Percentiles rank a stretch among this genome's conserved stretches.
Conservation (phyloP, 345 rosid genomes). For the Moricandia moricandioides region DNA sequence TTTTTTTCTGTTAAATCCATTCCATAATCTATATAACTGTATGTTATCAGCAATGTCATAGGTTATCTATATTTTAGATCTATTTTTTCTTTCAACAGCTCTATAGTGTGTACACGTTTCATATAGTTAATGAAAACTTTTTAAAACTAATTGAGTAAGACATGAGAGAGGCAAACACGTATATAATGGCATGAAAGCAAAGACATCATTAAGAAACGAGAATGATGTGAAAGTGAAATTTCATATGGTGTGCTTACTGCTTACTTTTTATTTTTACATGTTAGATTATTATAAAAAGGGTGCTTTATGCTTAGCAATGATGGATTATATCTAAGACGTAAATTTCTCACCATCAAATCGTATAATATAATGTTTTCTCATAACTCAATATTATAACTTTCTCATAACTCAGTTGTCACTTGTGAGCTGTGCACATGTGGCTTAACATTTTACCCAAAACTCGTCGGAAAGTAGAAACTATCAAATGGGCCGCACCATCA, state of each 20-base stretch:
- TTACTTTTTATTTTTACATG: neutral
- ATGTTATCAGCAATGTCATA: neutral
- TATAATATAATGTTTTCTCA: conserved; percentile 7
- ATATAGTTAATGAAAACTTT: too few species aligned
- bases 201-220: conserved; percentile 23
- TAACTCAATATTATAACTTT: neutral
- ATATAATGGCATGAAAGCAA: conserved; percentile 20
- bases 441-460: neutral
- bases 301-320: conserved; percentile 19
- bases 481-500: neutral
- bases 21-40: neutral
- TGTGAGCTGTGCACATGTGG: neutral
- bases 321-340: too few species aligned
- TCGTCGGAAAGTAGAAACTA: neutral
- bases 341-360: neutral
- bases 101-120: too few species aligned
- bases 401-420: neutral
- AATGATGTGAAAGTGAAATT: conserved; percentile 31
- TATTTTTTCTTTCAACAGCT: too few species aligned
- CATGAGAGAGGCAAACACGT: too few species aligned
- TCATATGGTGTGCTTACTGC: conserved; percentile 24
- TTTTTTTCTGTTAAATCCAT: neutral
- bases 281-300: conserved; percentile 22
- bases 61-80: neutral
- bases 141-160: too few species aligned